Evolutionary conservation across 495 filamentous ascomycete genomes (phyloP).

Genomic region (Cercophora newfieldiana): DNA sequence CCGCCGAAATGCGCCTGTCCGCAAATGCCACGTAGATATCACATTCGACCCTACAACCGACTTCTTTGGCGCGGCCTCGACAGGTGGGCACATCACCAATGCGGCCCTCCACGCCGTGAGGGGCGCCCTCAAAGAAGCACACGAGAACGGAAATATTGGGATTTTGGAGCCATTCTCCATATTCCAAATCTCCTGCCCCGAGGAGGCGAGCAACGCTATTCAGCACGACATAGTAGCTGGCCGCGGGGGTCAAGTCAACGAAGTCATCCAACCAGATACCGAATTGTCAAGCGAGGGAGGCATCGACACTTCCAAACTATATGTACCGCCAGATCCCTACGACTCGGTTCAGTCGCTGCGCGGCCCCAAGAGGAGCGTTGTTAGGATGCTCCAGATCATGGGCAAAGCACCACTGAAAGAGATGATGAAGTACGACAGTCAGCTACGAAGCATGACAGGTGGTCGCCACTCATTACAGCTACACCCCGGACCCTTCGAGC

Average conservation of each 20-base stretch:
- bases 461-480: conserved; percentile 92
- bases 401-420: conserved; percentile 90
- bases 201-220: conserved; percentile 77
- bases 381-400: conserved; percentile 59
- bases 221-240: conserved; percentile 84
- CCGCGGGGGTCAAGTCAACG: conserved; percentile 81
- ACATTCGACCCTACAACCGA: conserved; percentile 65
- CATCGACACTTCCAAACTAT: conserved; percentile 71
- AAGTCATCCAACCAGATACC: conserved; percentile 65
- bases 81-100: conserved; percentile 71
- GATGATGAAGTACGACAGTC: conserved; percentile 95
- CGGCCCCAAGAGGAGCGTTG: conserved; percentile 38
- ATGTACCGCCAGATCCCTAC: conserved; percentile 84
- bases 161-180: conserved; percentile 94
- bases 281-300: conserved; percentile 20
- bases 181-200: conserved; percentile 79
- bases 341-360: conserved; percentile 52
- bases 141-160: conserved; percentile 49
- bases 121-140: conserved; percentile 60
- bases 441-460: conserved; percentile 81
- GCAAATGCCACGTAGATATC: conserved; percentile 66
- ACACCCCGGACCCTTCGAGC: conserved; percentile 87
- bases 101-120: conserved; percentile 73
- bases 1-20: conserved; percentile 70
- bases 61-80: conserved; percentile 60